Conservation (phyloP, 2,329 filamentous ascomycete genomes). For the Sphaerostilbella broomeana region DNA sequence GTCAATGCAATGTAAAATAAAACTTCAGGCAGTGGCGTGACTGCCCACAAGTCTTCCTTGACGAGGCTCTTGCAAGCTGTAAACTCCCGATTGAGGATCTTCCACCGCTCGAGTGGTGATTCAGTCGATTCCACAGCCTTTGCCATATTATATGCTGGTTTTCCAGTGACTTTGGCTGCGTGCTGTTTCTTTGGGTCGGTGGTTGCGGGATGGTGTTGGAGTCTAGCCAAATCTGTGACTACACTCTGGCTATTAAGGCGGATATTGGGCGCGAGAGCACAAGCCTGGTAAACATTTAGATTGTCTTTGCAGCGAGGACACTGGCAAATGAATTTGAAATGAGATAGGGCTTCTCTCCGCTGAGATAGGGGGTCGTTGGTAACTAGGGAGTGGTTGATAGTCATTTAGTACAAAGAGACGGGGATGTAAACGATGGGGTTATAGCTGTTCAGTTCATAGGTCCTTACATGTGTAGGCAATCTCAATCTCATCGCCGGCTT, state of each 20-base stretch:
- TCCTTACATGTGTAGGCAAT: conserved; percentile 56
- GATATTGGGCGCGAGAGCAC: conserved; percentile 32
- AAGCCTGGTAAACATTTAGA: conserved; percentile 47
- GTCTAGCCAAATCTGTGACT: conserved; percentile 31
- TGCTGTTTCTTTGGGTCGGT: conserved; percentile 15
- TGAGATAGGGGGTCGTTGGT: conserved; percentile 38
- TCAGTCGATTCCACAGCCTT: conserved; percentile 20
- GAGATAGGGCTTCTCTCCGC: conserved; percentile 36
- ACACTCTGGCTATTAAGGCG: conserved; percentile 41
- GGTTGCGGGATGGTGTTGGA: conserved; percentile 23
- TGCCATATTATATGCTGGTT: conserved; percentile 24
- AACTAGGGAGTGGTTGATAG: conserved; percentile 29
- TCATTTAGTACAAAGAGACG: neutral
- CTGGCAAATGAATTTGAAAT: conserved; percentile 47
- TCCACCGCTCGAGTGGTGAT: conserved; percentile 22
- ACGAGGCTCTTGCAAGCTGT: conserved; percentile 20
- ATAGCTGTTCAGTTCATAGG: no score
- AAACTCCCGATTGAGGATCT: conserved; percentile 18
- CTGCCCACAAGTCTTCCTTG: conserved; percentile 36
- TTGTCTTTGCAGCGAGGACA: conserved; percentile 46
- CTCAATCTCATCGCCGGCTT: conserved; percentile 48
- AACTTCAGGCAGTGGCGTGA: conserved; percentile 42
- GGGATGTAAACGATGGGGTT: no score
- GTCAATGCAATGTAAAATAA: conserved; percentile 40
- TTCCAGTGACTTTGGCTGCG: conserved; percentile 15